Conservation (phyloP, 1,284 basidiomycete genomes). For the Puccinia polysora region DNA sequence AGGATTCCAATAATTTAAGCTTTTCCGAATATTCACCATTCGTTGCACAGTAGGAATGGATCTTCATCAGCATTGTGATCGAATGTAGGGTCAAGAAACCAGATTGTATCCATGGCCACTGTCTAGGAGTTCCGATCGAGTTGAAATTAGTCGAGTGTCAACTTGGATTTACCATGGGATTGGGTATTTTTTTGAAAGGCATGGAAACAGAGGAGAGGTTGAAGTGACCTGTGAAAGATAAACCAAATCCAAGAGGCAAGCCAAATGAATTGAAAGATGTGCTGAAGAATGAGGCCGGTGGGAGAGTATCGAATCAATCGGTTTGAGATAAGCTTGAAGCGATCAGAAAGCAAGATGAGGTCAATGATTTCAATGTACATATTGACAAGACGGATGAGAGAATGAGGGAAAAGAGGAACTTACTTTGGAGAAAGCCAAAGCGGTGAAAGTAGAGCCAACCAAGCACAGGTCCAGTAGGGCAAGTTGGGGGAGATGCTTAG, state of each 20-base stretch:
- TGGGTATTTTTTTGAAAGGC: background rate
- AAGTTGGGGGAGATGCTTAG: constrained; percentile 73
- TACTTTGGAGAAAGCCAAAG: constrained; percentile 75
- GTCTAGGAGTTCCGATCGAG: constrained; percentile 55
- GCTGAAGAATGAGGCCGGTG: constrained; percentile 70
- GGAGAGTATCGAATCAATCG: constrained; percentile 75
- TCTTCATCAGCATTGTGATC: constrained; percentile 86
- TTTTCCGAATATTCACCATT: constrained; percentile 74
- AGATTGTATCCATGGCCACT: constrained; percentile 98
- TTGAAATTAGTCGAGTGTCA: background rate
- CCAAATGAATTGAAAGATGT: constrained; percentile 67
- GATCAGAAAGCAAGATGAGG: background rate
- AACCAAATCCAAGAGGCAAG: constrained; percentile 69
- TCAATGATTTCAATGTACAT: constrained; percentile 6
- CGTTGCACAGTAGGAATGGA: constrained; percentile 87
- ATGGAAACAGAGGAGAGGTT: background rate
- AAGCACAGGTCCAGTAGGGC: constrained; percentile 78
- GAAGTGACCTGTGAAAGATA: constrained; percentile 58
- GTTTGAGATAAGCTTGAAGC: constrained; percentile 57
- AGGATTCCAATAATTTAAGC: constrained; percentile 47
- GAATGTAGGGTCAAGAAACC: constrained; percentile 91
- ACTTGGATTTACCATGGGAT: background rate
- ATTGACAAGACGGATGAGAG: too few species aligned
- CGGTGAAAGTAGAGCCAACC: constrained; percentile 68
- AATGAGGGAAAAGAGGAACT: constrained; percentile 33